Evolutionary conservation across 73 alveolate genomes (phyloP).

Genomic region (Stentor coeruleus): DNA sequence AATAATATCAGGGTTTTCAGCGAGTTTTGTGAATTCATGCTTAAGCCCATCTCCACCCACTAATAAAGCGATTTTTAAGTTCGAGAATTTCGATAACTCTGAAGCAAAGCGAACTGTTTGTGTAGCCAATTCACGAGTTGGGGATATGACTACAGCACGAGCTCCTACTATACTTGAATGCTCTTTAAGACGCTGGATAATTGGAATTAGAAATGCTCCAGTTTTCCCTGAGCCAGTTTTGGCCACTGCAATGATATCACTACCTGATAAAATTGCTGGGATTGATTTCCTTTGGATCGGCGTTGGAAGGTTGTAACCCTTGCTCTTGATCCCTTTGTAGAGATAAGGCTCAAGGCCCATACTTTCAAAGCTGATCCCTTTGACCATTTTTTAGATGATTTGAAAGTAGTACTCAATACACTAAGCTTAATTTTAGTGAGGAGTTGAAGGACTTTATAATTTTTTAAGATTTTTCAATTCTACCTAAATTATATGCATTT

Average conservation of each 20-base stretch:
- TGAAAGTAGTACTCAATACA: too few species aligned
- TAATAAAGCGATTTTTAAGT: slow-evolving; percentile 73
- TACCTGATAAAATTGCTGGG: slow-evolving; percentile 90
- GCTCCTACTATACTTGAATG: slow-evolving; percentile 94
- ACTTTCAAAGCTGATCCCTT: slow-evolving; percentile 60
- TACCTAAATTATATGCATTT: too few species aligned
- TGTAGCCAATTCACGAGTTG: slow-evolving; percentile 93
- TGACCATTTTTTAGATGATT: slow-evolving; percentile 22
- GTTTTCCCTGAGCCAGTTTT: slow-evolving; percentile 98
- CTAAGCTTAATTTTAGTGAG: too few species aligned
- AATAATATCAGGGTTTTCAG: slow-evolving; percentile 95
- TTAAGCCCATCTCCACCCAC: slow-evolving; percentile 98
- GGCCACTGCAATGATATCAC: slow-evolving; percentile 92
- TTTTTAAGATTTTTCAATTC: too few species aligned
- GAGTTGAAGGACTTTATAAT: too few species aligned
- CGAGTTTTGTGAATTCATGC: slow-evolving; percentile 86
- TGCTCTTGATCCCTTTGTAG: slow-evolving; percentile 74
- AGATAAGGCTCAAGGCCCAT: slow-evolving; percentile 55
- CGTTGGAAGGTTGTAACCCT: slow-evolving; percentile 92
- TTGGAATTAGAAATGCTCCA: slow-evolving; percentile 95
- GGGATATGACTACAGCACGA: slow-evolving; percentile 86
- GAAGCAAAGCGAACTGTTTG: slow-evolving; percentile 86
- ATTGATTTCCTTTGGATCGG: slow-evolving; percentile 96
- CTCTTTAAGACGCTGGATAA: slow-evolving; percentile 70
- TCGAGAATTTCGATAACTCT: slow-evolving; percentile 74